Evolutionary conservation across 179 eudicot genomes (phyloP).

Genomic region (Silene noctiflora): DNA sequence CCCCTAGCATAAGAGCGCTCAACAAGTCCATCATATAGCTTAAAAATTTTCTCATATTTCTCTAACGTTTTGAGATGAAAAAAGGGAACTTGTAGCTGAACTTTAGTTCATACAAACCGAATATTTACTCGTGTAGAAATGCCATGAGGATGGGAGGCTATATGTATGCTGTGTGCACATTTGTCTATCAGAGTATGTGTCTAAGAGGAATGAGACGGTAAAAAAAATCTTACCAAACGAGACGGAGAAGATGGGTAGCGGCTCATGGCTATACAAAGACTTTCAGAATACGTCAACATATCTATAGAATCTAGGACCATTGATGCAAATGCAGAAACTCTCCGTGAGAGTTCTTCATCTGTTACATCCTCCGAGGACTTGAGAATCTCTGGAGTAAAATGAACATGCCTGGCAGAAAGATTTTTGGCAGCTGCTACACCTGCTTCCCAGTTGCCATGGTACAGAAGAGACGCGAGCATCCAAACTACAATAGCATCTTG

Average conservation of each 20-base stretch:
- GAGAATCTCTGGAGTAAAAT: conserved; percentile 60
- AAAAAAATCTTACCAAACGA: conserved; percentile 45
- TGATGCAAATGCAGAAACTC: conserved; percentile 48
- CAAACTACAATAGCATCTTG: conserved; percentile 67
- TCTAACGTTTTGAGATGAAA: too few species aligned
- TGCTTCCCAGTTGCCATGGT: conserved; percentile 63
- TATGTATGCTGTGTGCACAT: background rate
- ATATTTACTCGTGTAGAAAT: background rate
- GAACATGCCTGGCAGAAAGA: conserved; percentile 33
- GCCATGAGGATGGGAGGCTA: background rate
- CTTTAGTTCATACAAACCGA: background rate
- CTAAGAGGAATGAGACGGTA: background rate
- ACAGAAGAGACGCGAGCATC: conserved; percentile 68
- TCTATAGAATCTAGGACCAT: conserved; percentile 40
- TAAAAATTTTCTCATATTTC: too few species aligned
- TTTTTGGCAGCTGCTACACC: conserved; percentile 59
- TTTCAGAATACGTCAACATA: conserved; percentile 39
- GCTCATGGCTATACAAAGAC: conserved; percentile 46
- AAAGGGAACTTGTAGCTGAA: background rate
- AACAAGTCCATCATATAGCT: too few species aligned
- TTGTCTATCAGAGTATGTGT: background rate
- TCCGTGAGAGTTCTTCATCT: conserved; percentile 58
- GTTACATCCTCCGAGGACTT: conserved; percentile 31
- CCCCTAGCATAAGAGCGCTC: too few species aligned
- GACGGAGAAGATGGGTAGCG: conserved; percentile 49